Conservation (phyloP, 208 protist genomes). For the Leishmania tropica region DNA sequence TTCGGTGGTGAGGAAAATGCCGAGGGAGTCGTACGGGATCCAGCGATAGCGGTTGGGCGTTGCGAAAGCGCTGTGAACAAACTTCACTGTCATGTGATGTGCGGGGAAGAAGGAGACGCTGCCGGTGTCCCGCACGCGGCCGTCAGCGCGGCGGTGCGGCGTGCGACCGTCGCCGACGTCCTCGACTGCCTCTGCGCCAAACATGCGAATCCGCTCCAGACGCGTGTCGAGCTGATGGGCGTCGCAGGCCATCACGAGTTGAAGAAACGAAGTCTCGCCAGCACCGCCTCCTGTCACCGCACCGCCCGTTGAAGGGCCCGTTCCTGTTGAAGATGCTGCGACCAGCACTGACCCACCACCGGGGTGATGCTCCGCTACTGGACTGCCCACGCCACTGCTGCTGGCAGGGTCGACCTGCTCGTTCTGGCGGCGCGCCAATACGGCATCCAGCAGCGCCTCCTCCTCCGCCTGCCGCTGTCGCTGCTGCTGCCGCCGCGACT, state of each 20-base stretch:
- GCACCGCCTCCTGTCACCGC: neutral
- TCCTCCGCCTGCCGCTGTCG: conserved; percentile 60
- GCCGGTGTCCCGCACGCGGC: conserved; percentile 44
- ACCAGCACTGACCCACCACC: neutral
- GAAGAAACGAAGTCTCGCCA: conserved; percentile 35
- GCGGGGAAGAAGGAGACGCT: conserved; percentile 65
- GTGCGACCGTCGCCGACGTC: conserved; percentile 77
- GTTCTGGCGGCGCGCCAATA: conserved; percentile 34
- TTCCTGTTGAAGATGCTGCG: neutral
- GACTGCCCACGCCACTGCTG: neutral
- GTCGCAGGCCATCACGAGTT: conserved; percentile 63
- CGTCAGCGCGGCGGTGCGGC: conserved; percentile 51
- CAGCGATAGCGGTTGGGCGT: conserved; percentile 84
- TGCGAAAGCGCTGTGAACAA: conserved; percentile 60
- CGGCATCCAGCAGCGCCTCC: conserved; percentile 71
- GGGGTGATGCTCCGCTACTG: conserved; percentile 7
- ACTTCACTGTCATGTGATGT: conserved; percentile 50
- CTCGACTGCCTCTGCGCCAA: conserved; percentile 75
- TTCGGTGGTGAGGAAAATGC: conserved; percentile 42
- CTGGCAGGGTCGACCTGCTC: conserved; percentile 13
- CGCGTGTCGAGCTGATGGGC: conserved; percentile 65
- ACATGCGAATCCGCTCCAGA: conserved; percentile 71
- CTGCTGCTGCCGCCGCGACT: conserved; percentile 45
- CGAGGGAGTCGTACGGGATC: conserved; percentile 75
- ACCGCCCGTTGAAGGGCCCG: neutral